Evolutionary conservation across 495 filamentous ascomycete genomes (phyloP), one percentile per base, ranked within the genome.

Genomic region (Corynascus novoguineensis): DNA sequence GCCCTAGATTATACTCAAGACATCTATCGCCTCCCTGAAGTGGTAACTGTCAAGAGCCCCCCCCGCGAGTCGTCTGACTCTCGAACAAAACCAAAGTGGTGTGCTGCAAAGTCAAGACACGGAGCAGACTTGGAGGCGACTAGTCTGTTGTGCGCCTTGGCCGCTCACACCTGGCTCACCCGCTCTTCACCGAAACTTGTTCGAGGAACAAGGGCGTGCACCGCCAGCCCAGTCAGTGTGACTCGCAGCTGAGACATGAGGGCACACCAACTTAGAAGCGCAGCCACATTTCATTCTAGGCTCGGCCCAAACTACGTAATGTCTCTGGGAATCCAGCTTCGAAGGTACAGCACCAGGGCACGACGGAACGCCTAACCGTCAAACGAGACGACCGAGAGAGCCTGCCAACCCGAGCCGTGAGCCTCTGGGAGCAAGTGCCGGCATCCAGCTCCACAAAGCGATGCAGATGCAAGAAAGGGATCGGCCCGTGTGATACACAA

Each of bases 241-340:
- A 70, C 67, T 68, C 50, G 41, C 42, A 56, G 44, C 62, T 70
- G 67, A 70, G 67, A 70, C 67, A 70, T 46, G 40, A 59, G 62
- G 60, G 58, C 65, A 68, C 67, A 69, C 66, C 58, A 65, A 59
- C n/a, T 15, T 44, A 45, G 50, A 50, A 40, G 31, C 46, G 48
- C 59, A 55, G 60, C 52, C 41, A 60, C 47, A 31, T 27, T 42
- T n/a, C 47, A n/a, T 28, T 42, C 29, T 38, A 29, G 25, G 11
- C 45, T 2, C 29, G 21, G 28, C 22, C 28, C 24, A 17, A 24
- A 5, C 28, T 47, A 61, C 59, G 59, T 57, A 49, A 61, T 57
- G 53, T 31, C 49, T 45, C 24, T 32, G 46, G 6, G 14, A 38
- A 53, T 53, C 42, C 38, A 35, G 12, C 17, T 17, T 15, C 31